These are phyloP conservation scores for Fusarium temperatum DNA, from an alignment of 2,329 filamentous ascomycete genomes.

Conservation along the genomic window DNA sequence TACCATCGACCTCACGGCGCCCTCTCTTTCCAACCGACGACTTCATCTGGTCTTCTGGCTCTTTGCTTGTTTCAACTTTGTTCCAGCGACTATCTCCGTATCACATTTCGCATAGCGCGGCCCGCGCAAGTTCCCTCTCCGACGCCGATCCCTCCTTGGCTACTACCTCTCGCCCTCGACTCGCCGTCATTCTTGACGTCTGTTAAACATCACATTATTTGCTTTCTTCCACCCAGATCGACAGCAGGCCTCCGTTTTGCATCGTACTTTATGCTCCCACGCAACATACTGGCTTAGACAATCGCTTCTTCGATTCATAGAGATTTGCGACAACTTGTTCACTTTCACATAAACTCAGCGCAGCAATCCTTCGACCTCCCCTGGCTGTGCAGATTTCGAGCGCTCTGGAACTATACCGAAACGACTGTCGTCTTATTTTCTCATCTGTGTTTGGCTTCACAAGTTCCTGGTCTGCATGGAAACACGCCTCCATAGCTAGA, in stretches of 20 bases:
- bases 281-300: neutral
- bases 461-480: constrained; percentile 27
- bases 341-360: neutral
- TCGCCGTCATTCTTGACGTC: constrained; percentile 24
- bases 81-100: constrained; percentile 30
- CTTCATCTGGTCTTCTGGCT: constrained; percentile 11
- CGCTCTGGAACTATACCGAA: neutral
- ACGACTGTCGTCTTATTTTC: neutral
- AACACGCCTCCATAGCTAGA: constrained; percentile 16
- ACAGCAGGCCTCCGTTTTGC: neutral
- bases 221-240: constrained; percentile 1
- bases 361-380: neutral
- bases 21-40: neutral
- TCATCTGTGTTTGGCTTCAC: neutral
- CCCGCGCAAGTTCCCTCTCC: constrained; percentile 30
- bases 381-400: neutral
- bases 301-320: constrained; percentile 3
- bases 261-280: neutral
- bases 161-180: constrained; percentile 21
- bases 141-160: constrained; percentile 35
- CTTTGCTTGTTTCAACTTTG: constrained; percentile 35
- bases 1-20: constrained; percentile 8
- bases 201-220: constrained; percentile 19
- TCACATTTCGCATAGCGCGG: constrained; percentile 33
- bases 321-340: constrained; percentile 1